phyloP scores from a whole-genome alignment of 805 yeast species.

The Hanseniaspora singularis region DNA sequence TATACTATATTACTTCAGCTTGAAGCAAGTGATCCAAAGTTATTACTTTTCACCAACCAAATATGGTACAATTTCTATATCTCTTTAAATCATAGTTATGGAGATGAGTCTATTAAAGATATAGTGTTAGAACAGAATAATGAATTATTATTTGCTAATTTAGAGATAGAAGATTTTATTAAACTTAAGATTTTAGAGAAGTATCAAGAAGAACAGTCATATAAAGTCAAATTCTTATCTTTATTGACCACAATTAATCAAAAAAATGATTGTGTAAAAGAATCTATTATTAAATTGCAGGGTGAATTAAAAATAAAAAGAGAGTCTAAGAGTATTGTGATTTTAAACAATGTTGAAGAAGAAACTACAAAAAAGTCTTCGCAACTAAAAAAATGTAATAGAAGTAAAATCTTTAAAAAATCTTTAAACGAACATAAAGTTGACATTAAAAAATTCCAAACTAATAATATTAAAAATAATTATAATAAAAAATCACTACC shows the following conservation, averaged over 20 bases:
- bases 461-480: slow-evolving; percentile 29
- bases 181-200: too few species aligned
- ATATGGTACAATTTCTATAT: slow-evolving; percentile 9
- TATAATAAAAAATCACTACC: slow-evolving; percentile 29
- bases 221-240: background rate
- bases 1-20: slow-evolving; percentile 6
- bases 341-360: slow-evolving; percentile 19
- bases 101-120: background rate
- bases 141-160: too few species aligned
- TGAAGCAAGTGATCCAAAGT: slow-evolving; percentile 3
- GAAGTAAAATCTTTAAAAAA: slow-evolving; percentile 28
- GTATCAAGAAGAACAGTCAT: too few species aligned
- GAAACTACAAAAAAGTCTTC: slow-evolving; percentile 20
- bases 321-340: slow-evolving; percentile 4
- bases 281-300: slow-evolving; percentile 1
- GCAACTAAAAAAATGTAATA: slow-evolving; percentile 29
- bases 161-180: too few species aligned
- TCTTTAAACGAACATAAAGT: slow-evolving; percentile 24
- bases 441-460: slow-evolving; percentile 5
- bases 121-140: too few species aligned
- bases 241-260: background rate
- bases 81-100: background rate
- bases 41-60: slow-evolving; percentile 1
- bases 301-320: background rate
- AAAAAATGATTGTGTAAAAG: slow-evolving; percentile 1